These are phyloP conservation scores for Fusarium vanettenii DNA, from an alignment of 2,329 filamentous ascomycete genomes.

Conservation along the genomic window DNA sequence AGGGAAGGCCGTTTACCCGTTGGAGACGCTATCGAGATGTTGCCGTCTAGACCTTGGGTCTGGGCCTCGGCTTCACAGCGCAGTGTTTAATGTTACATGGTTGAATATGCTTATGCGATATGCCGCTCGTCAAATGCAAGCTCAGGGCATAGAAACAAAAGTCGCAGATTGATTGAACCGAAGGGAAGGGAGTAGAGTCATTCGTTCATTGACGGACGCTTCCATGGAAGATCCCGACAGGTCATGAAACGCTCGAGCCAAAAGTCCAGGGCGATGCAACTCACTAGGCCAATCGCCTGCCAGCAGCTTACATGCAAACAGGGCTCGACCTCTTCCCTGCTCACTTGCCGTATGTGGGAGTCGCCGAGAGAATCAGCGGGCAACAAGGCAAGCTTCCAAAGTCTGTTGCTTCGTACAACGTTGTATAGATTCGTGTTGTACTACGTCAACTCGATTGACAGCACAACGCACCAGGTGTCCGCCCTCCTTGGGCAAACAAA, in stretches of 20 bases:
- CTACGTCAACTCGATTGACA: background rate
- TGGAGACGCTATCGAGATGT: conserved; percentile 29
- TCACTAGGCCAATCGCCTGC: conserved; percentile 10
- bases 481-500: background rate
- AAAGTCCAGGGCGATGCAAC: conserved; percentile 22
- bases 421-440: background rate
- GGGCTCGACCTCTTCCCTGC: conserved; percentile 1
- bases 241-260: conserved; percentile 31
- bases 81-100: background rate
- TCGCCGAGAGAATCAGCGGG: conserved; percentile 26
- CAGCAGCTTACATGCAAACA: background rate
- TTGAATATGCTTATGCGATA: conserved; percentile 10
- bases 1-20: conserved; percentile 8
- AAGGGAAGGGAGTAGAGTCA: background rate
- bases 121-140: background rate
- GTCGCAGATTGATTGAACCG: background rate
- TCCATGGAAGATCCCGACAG: conserved; percentile 4
- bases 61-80: background rate
- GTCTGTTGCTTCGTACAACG: background rate
- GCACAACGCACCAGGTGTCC: background rate
- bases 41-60: conserved; percentile 11
- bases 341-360: conserved; percentile 30
- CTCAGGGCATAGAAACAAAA: background rate
- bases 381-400: background rate
- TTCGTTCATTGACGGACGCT: background rate